Conservation (phyloP, 257 asterid genomes). For the Lantana camara region DNA sequence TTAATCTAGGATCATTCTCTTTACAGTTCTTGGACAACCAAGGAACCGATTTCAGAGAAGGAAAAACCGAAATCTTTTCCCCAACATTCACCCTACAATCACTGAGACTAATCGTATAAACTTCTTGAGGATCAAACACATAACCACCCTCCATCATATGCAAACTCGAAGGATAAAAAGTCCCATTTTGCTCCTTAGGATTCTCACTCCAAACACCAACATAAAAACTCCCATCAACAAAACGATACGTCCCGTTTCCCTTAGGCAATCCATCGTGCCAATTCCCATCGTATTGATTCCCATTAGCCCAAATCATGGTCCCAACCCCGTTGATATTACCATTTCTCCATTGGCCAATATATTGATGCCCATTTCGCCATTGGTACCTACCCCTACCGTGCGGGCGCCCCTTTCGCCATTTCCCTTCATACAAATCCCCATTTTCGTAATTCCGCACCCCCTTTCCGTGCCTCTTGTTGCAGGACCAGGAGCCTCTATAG, state of each 20-base stretch:
- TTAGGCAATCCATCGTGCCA: conserved; percentile 88
- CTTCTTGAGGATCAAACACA: conserved; percentile 82
- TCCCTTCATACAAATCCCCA: conserved; percentile 80
- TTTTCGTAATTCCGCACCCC: conserved; percentile 62
- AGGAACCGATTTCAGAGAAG: conserved; percentile 55
- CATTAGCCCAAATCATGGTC: conserved; percentile 75
- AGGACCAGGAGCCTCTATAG: conserved; percentile 71
- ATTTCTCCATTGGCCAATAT: conserved; percentile 81
- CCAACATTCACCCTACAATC: conserved; percentile 53
- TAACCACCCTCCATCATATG: conserved; percentile 30
- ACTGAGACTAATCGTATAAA: conserved; percentile 44
- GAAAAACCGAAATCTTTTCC: conserved; percentile 59
- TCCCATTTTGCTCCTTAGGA: conserved; percentile 66
- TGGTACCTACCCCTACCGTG: conserved; percentile 85
- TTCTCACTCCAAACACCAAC: conserved; percentile 83
- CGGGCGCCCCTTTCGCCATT: conserved; percentile 66
- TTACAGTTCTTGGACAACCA: conserved; percentile 56
- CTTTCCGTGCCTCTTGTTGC: conserved; percentile 67
- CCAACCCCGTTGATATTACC: conserved; percentile 83
- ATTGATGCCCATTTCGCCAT: conserved; percentile 84
- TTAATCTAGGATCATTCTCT: conserved; percentile 31
- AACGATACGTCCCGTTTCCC: conserved; percentile 81
- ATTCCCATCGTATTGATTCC: conserved; percentile 75
- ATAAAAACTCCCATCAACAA: conserved; percentile 83
- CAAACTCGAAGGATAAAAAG: conserved; percentile 66